phyloP scores from a whole-genome alignment of 2,329 filamentous ascomycete genomes.

The Claviceps sp. region DNA sequence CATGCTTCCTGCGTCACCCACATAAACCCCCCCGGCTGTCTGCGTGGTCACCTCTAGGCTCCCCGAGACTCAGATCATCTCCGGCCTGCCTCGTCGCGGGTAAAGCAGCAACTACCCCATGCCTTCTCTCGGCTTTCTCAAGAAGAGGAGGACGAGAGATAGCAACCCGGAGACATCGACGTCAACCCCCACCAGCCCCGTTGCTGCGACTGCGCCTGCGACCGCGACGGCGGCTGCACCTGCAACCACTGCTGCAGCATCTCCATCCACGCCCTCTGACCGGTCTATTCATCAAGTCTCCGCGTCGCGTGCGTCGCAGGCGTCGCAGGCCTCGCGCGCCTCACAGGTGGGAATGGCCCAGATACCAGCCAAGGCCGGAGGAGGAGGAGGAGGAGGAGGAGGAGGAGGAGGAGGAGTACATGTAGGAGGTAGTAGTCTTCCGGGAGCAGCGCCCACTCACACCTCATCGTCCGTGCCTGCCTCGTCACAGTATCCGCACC shows the following conservation, averaged over 20 bases:
- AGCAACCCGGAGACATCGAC: slow-evolving; percentile 57
- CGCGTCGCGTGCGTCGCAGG: slow-evolving; percentile 3
- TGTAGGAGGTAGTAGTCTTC: background rate
- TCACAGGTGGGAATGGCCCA: slow-evolving; percentile 7
- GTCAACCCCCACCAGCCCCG: slow-evolving; percentile 50
- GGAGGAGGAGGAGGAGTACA: no score
- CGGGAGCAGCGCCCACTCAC: slow-evolving; percentile 5
- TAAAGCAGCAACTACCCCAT: slow-evolving; percentile 35
- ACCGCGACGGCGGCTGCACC: background rate
- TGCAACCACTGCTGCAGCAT: slow-evolving; percentile 18
- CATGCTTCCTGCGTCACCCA: slow-evolving; percentile 1
- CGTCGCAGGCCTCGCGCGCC: background rate
- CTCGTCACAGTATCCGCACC: slow-evolving; percentile 9
- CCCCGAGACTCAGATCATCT: background rate
- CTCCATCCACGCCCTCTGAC: slow-evolving; percentile 32
- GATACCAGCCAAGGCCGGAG: no score
- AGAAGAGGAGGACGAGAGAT: slow-evolving; percentile 98
- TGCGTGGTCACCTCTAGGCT: background rate
- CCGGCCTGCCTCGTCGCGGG: slow-evolving; percentile 4
- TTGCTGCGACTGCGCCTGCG: slow-evolving; percentile 30
- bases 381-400: no score
- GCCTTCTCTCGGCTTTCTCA: slow-evolving; percentile 92
- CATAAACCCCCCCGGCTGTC: background rate
- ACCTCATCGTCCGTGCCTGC: slow-evolving; percentile 7
- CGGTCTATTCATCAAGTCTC: slow-evolving; percentile 20